Base-by-base conservation (phyloP, 345 rosid species). In the Lepidium aucheri region DNA sequence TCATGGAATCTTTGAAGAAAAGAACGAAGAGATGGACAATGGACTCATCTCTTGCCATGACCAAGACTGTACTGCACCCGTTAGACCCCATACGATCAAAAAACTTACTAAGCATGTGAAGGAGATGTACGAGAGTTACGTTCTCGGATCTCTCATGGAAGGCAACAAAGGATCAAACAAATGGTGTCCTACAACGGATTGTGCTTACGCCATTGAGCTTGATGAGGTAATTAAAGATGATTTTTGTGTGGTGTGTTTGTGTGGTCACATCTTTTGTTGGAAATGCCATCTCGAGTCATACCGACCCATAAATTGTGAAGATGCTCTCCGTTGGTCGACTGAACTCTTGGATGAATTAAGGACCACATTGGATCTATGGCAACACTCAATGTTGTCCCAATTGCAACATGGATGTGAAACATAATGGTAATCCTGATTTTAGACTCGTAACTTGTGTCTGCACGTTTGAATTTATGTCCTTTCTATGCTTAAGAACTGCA, bases 101-200 rank as follows among this genome's bases (percentile, higher is more conserved):
- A 36, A 58, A 9, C n/a, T 65, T 1, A 6, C 17, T 9, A 41
- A 42, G 1, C 12, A 17, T 13, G 55, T 57, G 33, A 57, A 65
- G 41, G 9, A 41, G 40, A 57, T 65, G 38, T 73, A 65, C 47
- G 67, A 52, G 30, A 44, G 30, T 6, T 59, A 60, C n/a, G 3
- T 44, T 14, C n/a, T 66, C 3, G 8, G 5, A 6, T 59, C 67
- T 5, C 59, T 12, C 11, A 2, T 66, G 55, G 58, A 60, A 12
- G 3, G 72, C 8, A 44, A 50, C 14, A 65, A 58, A 24, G 41
- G 13, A 0, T 9, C 36, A 0, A 53, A 66, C 43, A 44, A 60
- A 38, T 44, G 57, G 52, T 73, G 77, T 73, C 77, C 57, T 59
- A 34, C n/a, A n/a, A n/a, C n/a, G n/a, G n/a, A n/a, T 1, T 73